Evolutionary conservation across 257 asterid genomes (phyloP).

Genomic region (Nicotiana paniculata): DNA sequence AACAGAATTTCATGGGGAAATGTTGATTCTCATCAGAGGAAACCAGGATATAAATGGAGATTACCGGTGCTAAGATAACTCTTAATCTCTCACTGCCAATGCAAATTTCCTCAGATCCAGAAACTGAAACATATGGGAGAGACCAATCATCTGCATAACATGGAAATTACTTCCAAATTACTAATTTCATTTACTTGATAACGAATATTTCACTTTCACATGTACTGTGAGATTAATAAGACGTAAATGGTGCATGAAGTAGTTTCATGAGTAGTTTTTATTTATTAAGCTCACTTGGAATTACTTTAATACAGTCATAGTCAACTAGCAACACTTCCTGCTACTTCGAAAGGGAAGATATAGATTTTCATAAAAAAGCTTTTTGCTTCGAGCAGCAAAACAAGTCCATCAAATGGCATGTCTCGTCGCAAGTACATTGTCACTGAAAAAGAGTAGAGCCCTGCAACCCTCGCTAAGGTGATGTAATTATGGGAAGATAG

Average conservation of each 20-base stretch:
- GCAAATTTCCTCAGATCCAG: constrained; percentile 77
- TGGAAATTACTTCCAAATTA: constrained; percentile 10
- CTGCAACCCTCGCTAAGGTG: neutral
- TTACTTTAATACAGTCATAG: neutral
- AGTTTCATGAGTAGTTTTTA: neutral
- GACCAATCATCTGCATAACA: constrained; percentile 75
- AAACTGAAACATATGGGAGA: constrained; percentile 52
- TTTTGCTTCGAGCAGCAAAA: neutral
- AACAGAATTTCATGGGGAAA: neutral
- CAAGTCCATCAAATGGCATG: neutral
- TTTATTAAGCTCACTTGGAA: neutral
- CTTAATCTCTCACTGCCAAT: constrained; percentile 72
- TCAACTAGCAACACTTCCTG: neutral
- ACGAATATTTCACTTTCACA: neutral
- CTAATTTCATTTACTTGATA: constrained; percentile 8
- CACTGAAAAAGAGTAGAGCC: neutral
- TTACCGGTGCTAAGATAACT: constrained; percentile 79
- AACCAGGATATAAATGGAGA: constrained; percentile 10
- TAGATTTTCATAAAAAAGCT: neutral
- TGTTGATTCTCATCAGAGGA: neutral
- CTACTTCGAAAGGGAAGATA: neutral
- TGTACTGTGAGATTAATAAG: neutral
- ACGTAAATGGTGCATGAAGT: neutral
- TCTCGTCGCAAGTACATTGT: neutral
- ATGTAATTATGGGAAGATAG: neutral